phyloP scores from a whole-genome alignment of 2,329 filamentous ascomycete species.

The Calycina herbarum region DNA sequence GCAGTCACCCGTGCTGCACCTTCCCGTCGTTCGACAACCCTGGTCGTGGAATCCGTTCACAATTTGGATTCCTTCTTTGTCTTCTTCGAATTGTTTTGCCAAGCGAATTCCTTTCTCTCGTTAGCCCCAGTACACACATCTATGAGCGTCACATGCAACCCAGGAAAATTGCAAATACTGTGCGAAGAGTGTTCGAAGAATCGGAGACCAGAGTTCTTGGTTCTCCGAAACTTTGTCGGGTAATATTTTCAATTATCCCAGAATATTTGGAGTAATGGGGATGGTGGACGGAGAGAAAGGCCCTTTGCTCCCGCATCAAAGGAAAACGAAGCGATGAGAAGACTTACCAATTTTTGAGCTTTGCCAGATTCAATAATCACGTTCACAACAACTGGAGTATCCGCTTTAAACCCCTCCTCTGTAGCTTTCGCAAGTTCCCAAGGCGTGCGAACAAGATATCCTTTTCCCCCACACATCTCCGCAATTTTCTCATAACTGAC shows the following conservation, averaged over 20 bases:
- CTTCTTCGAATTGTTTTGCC: slow-evolving; percentile 37
- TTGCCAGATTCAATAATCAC: slow-evolving; percentile 54
- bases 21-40: neutral
- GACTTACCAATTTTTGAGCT: slow-evolving; percentile 42
- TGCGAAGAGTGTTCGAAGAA: neutral
- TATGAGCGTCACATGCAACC: neutral
- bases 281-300: neutral
- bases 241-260: neutral
- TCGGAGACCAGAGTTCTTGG: neutral
- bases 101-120: slow-evolving; percentile 33
- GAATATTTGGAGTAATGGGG: neutral
- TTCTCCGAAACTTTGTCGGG: neutral
- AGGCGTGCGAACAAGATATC: slow-evolving; percentile 51
- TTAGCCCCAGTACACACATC: slow-evolving; percentile 9
- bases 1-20: slow-evolving; percentile 1
- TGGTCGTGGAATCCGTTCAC: slow-evolving; percentile 8
- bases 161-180: neutral
- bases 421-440: slow-evolving; percentile 52
- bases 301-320: neutral
- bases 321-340: neutral
- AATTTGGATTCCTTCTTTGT: slow-evolving; percentile 28
- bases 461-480: slow-evolving; percentile 54
- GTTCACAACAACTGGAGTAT: slow-evolving; percentile 53
- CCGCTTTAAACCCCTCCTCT: slow-evolving; percentile 48
- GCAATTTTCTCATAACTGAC: slow-evolving; percentile 56